Conservation (phyloP, 2,329 filamentous ascomycete species). For the Bisporella sp. region DNA sequence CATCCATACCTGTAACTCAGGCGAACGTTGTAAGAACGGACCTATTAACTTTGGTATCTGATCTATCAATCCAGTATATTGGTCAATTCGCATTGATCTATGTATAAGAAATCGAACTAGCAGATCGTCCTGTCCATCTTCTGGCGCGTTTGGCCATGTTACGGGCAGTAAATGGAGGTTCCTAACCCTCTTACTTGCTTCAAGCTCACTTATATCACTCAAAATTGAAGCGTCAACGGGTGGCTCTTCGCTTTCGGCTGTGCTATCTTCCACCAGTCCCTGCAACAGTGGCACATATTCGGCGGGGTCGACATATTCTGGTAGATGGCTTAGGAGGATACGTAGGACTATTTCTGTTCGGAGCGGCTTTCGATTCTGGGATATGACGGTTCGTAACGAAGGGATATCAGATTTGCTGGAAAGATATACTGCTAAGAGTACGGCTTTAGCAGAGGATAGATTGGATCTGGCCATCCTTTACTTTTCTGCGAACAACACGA, state of each 20-base stretch:
- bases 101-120: constrained; percentile 60
- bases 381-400: constrained; percentile 52
- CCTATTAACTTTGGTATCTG: constrained; percentile 59
- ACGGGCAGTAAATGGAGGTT: constrained; percentile 59
- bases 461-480: constrained; percentile 27
- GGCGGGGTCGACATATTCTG: constrained; percentile 60
- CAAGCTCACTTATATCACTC: constrained; percentile 50
- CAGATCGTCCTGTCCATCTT: constrained; percentile 43
- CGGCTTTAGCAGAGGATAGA: constrained; percentile 59
- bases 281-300: constrained; percentile 55
- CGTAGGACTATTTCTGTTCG: constrained; percentile 59
- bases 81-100: constrained; percentile 61
- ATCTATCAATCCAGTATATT: constrained; percentile 64
- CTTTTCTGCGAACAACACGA: constrained; percentile 6
- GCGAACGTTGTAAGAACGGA: constrained; percentile 58
- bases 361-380: constrained; percentile 49
- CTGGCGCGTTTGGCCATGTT: constrained; percentile 38
- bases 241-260: constrained; percentile 30
- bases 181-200: constrained; percentile 55
- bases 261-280: constrained; percentile 35
- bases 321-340: constrained; percentile 70
- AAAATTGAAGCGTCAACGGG: constrained; percentile 49
- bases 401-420: constrained; percentile 59
- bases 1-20: constrained; percentile 59
- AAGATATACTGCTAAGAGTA: constrained; percentile 66